Evolutionary conservation across 352 stramenopile species (phyloP), one percentile per base, ranked within the genome.

Genomic region (Phytopythium mirpurense): DNA sequence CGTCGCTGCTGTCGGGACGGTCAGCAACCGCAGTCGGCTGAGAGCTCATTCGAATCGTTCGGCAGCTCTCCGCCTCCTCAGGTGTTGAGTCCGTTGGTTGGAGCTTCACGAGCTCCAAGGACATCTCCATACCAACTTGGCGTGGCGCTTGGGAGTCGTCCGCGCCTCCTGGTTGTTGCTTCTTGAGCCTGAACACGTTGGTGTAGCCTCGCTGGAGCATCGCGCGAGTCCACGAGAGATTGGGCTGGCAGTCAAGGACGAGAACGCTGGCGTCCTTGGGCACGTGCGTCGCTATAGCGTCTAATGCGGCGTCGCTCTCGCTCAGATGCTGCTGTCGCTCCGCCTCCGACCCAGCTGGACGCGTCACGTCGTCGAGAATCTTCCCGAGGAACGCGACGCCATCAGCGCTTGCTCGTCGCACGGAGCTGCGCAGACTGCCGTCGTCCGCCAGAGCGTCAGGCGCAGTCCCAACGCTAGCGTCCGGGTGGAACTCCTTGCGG

Each of bases 351-450:
- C 36, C 29, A 32, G 29, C 29, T 9, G 29, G 9, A 9, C 5
- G 32, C n/a, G 27, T 31, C 21, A 60, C 18, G 16, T 69, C 57
- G 11, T 32, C 16, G n/a, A 72, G 23, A 5, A 58, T 61, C 42
- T 66, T 51, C n/a, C 34, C n/a, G 29, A 74, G 58, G 37, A 74
- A 70, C 10, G 63, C 56, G 19, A 70, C 56, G 9, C 63, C 56
- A 18, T 51, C 26, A 1, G 10, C 23, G 8, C 15, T 12, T 26
- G 7, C 18, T 23, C 32, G 18, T 5, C 27, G 14, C 18, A 18
- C 38, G 29, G 27, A 26, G 43, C 53, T 19, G 63, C 59, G 46
- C 50, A 47, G 29, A 32, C 12, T 18, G 2, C n/a, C 21, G 9
- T 47, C 50, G 58, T 59, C 27, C 19, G 16, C 31, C 58, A 18